Base-by-base conservation (phyloP, 805 yeast genomes). In the Barnettozyma sucrosica region DNA sequence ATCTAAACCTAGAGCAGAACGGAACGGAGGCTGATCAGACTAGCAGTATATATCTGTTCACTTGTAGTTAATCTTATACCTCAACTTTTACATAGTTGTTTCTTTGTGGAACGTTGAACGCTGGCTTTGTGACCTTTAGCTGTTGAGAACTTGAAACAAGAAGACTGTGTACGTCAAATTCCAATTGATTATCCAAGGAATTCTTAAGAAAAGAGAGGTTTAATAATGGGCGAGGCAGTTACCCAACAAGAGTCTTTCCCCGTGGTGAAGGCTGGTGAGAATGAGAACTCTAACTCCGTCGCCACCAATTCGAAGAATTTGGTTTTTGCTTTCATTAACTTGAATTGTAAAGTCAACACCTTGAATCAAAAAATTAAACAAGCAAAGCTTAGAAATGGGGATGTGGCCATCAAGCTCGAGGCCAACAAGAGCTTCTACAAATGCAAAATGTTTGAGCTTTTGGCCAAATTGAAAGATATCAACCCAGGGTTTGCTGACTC, bases 381-480 rank as follows among this genome's bases (percentile, higher is more conserved):
- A 26, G n/a, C 33, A 9, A 18, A 28, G 32, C 14, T 14, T 2
- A 21, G 26, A 21, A 9, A 24, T 23, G 11, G 13, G 10, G 8
- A 21, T 7, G 26, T 9, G 3, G 24, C 18, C 32, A 14, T 16
- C 13, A 18, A 24, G 28, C 20, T 34, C 24, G 41, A 25, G 19
- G 26, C 39, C n/a, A 43, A 43, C n/a, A 11, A 26, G 14, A 37
- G 30, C 33, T 43, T 36, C 16, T 43, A 36, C 36, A 36, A 43
- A 24, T 16, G 34, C n/a, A 30, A 24, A 28, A 24, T 36, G 23
- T 36, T 21, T 25, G 20, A 25, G 5, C 18, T 43, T 20, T 36
- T 36, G 41, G 3, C 32, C 7, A 36, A 36, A 7, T 21, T 43
- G 46, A 36, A 23, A n/a, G 23, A 14, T n/a, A 11, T 43, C 18